Conservation (phyloP, 495 filamentous ascomycete genomes). For the Cryomyces minteri region DNA sequence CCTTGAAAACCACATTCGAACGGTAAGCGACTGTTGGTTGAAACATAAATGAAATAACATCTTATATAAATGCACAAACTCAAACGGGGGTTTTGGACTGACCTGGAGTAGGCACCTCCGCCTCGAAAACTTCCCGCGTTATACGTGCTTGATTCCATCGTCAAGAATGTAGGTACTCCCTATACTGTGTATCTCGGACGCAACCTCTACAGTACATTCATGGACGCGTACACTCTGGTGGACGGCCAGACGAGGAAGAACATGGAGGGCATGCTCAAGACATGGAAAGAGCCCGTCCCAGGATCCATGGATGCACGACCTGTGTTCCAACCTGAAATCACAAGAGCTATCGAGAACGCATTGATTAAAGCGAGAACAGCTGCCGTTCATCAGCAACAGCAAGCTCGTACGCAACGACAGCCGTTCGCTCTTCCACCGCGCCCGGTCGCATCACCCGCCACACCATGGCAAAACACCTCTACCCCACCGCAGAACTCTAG, state of each 20-base stretch:
- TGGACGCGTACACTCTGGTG: conserved; percentile 84
- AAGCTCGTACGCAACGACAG: conserved; percentile 44
- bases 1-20: conserved; percentile 78
- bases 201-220: conserved; percentile 83
- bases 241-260: conserved; percentile 64
- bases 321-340: conserved; percentile 72
- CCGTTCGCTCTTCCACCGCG: conserved; percentile 35
- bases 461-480: conserved; percentile 40
- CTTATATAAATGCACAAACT: not conserved
- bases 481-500: conserved; percentile 41
- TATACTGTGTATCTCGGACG: conserved; percentile 88
- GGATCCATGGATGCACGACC: conserved; percentile 75
- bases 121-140: conserved; percentile 76
- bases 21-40: conserved; percentile 39
- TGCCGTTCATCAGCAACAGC: conserved; percentile 50
- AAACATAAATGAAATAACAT: not conserved
- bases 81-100: not conserved
- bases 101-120: conserved; percentile 49
- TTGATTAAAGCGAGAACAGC: conserved; percentile 74
- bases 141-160: conserved; percentile 96
- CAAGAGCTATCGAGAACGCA: conserved; percentile 79
- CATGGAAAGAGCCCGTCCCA: conserved; percentile 92
- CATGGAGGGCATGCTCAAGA: conserved; percentile 93
- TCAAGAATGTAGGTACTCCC: conserved; percentile 95
- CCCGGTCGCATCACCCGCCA: conserved; percentile 29